Percentiles rank a stretch among this genome's conserved stretches.
phyloP scores from a whole-genome alignment of 768 basidiomycete genomes.

The Naganishia antarctica region DNA sequence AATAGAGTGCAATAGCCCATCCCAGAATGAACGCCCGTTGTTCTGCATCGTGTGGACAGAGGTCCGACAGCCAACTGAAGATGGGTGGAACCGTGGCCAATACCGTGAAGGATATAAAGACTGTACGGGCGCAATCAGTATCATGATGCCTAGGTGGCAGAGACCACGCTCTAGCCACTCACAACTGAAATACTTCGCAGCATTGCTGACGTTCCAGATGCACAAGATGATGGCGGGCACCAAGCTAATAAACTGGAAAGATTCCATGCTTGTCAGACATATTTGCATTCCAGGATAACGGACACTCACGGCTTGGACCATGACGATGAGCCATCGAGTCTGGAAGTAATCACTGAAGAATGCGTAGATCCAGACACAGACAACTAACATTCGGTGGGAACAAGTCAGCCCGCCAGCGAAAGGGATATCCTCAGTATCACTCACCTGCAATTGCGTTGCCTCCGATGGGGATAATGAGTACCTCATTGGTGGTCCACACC shows the following conservation, averaged over 20 bases:
- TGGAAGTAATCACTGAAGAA: slow-evolving; percentile 38
- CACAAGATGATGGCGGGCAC: slow-evolving; percentile 42
- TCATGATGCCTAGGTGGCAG: neutral
- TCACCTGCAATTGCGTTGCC: slow-evolving; percentile 13
- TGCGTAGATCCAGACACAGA: slow-evolving; percentile 39
- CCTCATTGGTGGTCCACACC: slow-evolving; percentile 23
- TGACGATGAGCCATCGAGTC: slow-evolving; percentile 38
- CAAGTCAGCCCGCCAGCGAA: neutral
- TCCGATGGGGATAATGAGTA: slow-evolving; percentile 30
- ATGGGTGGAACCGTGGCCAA: slow-evolving; percentile 39
- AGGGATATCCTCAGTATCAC: too few relatives aligned
- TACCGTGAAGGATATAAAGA: slow-evolving; percentile 37
- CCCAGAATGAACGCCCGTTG: slow-evolving; percentile 42
- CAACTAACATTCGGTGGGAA: slow-evolving; percentile 30
- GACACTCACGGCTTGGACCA: slow-evolving; percentile 31
- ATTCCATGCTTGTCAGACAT: too few relatives aligned
- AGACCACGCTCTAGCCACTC: slow-evolving; percentile 12
- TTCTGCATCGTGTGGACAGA: slow-evolving; percentile 43
- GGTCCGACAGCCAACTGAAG: slow-evolving; percentile 44
- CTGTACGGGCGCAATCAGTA: slow-evolving; percentile 12
- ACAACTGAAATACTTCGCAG: slow-evolving; percentile 43
- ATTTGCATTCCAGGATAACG: neutral
- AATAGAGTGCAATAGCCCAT: slow-evolving; percentile 39
- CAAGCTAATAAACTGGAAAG: slow-evolving; percentile 29
- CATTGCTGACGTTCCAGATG: slow-evolving; percentile 40